A percentile compares a stretch with the other conserved stretches of the same genome.
These are phyloP conservation scores for Trypanosoma brucei DNA, from an alignment of 208 protist species.

Conservation along the genomic window DNA sequence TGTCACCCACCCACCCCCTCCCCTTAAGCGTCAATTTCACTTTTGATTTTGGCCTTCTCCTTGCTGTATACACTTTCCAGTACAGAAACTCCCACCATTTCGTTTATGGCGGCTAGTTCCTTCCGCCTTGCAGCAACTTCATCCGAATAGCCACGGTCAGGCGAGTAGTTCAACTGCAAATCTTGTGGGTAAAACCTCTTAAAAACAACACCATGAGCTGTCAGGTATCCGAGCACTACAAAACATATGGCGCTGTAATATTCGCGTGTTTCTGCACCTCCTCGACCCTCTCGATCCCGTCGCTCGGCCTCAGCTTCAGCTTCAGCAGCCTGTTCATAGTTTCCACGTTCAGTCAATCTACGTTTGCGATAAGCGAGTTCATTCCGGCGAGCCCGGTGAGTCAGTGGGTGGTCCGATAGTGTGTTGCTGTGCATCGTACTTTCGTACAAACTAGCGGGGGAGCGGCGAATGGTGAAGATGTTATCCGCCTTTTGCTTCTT, in stretches of 20 bases:
- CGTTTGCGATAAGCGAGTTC: constrained; percentile 81
- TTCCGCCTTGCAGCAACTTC: constrained; percentile 64
- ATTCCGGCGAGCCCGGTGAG: constrained; percentile 72
- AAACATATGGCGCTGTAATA: constrained; percentile 81
- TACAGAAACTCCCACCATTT: constrained; percentile 73
- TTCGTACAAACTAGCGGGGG: constrained; percentile 71
- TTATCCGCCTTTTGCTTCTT: constrained; percentile 27
- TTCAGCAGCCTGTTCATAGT: constrained; percentile 70
- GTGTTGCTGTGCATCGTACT: constrained; percentile 88
- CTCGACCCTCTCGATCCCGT: constrained; percentile 57
- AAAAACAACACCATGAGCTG: constrained; percentile 74
- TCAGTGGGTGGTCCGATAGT: constrained; percentile 76
- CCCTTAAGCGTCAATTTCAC: constrained; percentile 6
- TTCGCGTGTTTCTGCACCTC: constrained; percentile 64
- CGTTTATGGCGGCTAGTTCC: constrained; percentile 65
- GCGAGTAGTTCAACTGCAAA: constrained; percentile 67
- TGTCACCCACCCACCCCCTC: neutral
- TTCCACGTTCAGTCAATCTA: constrained; percentile 77
- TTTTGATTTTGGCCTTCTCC: constrained; percentile 53
- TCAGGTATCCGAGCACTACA: constrained; percentile 72
- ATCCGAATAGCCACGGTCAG: constrained; percentile 80
- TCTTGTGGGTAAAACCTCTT: constrained; percentile 80
- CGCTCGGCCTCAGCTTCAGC: constrained; percentile 69
- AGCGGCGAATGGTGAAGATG: constrained; percentile 71
- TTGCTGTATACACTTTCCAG: constrained; percentile 80